Evolutionary conservation across 2,329 filamentous ascomycete species (phyloP), one percentile per base, ranked within the genome.

Genomic region (Clonostachys rhizophaga): DNA sequence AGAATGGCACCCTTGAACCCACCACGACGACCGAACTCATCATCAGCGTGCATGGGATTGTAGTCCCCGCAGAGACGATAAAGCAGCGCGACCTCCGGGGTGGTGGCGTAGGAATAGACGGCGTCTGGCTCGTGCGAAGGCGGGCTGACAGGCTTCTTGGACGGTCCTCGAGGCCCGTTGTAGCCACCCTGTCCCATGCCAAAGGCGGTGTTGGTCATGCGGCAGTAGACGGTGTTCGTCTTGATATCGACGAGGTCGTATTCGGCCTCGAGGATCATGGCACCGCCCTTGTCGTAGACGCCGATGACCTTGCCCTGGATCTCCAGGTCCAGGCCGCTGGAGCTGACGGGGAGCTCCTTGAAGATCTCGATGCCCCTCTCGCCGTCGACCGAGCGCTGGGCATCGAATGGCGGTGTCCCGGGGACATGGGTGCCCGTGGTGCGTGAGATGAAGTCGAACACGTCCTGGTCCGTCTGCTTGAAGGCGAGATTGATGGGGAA

Each of bases 41-140:
- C 68, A 44, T 70, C 67, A 2, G 64, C 70, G 52, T 74, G 71
- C 42, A 74, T 58, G 7, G 73, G 72, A 50, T 75, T 75, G 54
- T 74, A 75, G 49, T 75, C 72, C 1, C 73, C 72, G 50, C 70
- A 73, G 10, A 76, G 56, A 3, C 70, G 58, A 45, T 74, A 74
- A 1, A 74, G 56, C 3, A 72, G 55, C 1, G 68, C 65, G 5
- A 57, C 57, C 52, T 72, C 69, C 1, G 59, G 58, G 0, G 60
- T 67, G 0, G 71, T 73, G 49, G 66, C 54, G 30, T 66, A 64
- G 6, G 56, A 58, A 45, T 68, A 56, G 11, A 66, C 55, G 3
- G 63, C 65, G 47, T 74, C 67, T 2, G 71, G 68, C 1, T 52
- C 45, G 13, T 64, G 61, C 17, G 61, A 53, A 3, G 68, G 67